Evolutionary conservation across 2,329 filamentous ascomycete genomes (phyloP).

Genomic region (Cercospora janseana): DNA sequence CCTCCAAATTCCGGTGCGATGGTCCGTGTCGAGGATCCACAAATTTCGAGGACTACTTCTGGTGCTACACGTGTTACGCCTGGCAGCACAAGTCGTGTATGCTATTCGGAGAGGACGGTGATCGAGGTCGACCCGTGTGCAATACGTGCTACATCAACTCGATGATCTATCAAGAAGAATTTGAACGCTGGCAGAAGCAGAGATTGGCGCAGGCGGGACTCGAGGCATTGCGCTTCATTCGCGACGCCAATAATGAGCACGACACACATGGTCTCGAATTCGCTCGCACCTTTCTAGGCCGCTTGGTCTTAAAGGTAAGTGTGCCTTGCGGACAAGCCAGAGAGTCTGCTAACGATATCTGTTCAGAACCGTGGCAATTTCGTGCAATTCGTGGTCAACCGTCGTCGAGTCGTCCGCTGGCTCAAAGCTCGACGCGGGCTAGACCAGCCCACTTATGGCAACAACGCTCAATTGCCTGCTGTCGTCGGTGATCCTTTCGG

Average conservation of each 20-base stretch:
- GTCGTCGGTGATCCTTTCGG: neutral
- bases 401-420: constrained; percentile 10
- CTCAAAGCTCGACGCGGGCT: constrained; percentile 9
- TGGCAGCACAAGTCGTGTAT: constrained; percentile 29
- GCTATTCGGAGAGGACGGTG: constrained; percentile 22
- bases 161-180: constrained; percentile 42
- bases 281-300: constrained; percentile 14
- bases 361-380: constrained; percentile 16
- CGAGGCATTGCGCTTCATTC: constrained; percentile 21
- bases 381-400: constrained; percentile 16
- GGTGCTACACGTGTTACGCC: constrained; percentile 24
- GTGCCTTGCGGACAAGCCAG: neutral
- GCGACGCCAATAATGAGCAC: constrained; percentile 14
- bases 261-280: constrained; percentile 11
- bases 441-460: neutral
- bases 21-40: constrained; percentile 23
- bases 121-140: constrained; percentile 24
- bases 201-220: constrained; percentile 17
- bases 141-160: constrained; percentile 25
- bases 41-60: constrained; percentile 17
- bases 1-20: constrained; percentile 25
- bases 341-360: constrained; percentile 6
- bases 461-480: neutral
- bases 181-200: constrained; percentile 48
- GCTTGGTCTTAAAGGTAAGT: constrained; percentile 21